These are phyloP conservation scores for Blastobotrys proliferans DNA, from an alignment of 1,139 yeast species.

Conservation along the genomic window DNA sequence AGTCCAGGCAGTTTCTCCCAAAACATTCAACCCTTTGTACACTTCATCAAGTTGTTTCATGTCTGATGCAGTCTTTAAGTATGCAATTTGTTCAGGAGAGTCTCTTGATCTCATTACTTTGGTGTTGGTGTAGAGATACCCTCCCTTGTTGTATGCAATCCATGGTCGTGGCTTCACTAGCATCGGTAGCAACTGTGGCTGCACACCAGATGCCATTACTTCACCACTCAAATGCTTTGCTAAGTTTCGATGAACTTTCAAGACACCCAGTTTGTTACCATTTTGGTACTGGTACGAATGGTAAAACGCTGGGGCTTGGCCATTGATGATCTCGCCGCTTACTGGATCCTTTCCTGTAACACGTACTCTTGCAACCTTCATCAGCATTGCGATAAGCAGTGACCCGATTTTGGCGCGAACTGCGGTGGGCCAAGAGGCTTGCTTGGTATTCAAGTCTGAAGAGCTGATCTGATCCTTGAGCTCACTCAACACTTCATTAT, in stretches of 20 bases:
- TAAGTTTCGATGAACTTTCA: conserved; percentile 69
- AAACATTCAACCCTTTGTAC: conserved; percentile 77
- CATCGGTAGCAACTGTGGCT: conserved; percentile 93
- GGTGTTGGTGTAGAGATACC: conserved; percentile 63
- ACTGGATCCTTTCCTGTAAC: conserved; percentile 77
- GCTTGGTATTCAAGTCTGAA: conserved; percentile 32
- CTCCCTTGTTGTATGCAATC: conserved; percentile 79
- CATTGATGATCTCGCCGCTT: conserved; percentile 55
- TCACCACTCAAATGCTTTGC: conserved; percentile 66
- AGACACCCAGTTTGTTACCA: conserved; percentile 78
- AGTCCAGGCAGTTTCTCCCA: conserved; percentile 92
- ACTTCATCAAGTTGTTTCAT: conserved; percentile 61
- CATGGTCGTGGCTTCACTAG: conserved; percentile 84
- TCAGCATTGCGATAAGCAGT: conserved; percentile 62
- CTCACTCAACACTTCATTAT: conserved; percentile 16
- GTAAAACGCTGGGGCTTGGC: conserved; percentile 84
- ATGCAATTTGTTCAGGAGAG: conserved; percentile 86
- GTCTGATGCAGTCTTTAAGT: conserved; percentile 77
- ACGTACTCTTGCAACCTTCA: conserved; percentile 77
- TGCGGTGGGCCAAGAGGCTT: conserved; percentile 58
- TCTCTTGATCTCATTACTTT: conserved; percentile 72
- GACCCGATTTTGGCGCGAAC: conserved; percentile 82
- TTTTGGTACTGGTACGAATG: conserved; percentile 79
- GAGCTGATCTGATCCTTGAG: conserved; percentile 21
- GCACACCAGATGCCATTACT: conserved; percentile 60